Evolutionary conservation across 2,329 filamentous ascomycete genomes (phyloP).

Genomic region (Neobulgaria alba): DNA sequence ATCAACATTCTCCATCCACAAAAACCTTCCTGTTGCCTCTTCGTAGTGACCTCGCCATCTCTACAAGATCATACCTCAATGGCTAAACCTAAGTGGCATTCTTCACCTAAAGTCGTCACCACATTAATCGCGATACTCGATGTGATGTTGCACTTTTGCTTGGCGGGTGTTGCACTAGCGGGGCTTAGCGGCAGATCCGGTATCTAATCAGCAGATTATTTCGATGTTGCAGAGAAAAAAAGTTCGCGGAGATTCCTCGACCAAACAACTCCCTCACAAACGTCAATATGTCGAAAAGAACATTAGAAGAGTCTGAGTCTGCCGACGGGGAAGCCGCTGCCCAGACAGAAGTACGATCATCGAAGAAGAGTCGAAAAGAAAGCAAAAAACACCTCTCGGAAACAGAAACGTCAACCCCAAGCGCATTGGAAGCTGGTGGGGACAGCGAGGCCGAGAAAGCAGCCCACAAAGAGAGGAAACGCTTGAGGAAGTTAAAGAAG

Average conservation of each 20-base stretch:
- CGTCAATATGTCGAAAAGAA: constrained; percentile 27
- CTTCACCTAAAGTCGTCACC: background rate
- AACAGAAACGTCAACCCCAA: constrained; percentile 11
- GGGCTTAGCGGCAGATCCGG: background rate
- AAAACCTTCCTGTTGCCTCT: no score
- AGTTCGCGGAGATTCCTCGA: constrained; percentile 1
- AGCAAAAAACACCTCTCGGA: constrained; percentile 19
- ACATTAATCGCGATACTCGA: background rate
- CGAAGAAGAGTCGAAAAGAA: constrained; percentile 26
- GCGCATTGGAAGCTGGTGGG: constrained; percentile 15
- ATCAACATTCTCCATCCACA: no score
- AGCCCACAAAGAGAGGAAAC: constrained; percentile 33
- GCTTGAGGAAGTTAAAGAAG: constrained; percentile 31
- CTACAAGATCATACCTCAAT: background rate
- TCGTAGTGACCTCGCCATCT: no score
- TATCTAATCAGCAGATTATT: constrained; percentile 4
- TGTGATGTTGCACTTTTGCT: background rate
- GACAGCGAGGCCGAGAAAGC: constrained; percentile 28
- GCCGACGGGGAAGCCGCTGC: constrained; percentile 9
- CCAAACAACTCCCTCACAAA: constrained; percentile 1
- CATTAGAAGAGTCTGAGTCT: constrained; percentile 24
- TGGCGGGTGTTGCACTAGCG: background rate
- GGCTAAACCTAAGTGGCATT: background rate
- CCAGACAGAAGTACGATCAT: constrained; percentile 8
- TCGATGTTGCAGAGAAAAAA: constrained; percentile 3